These are phyloP conservation scores for Backusella mclennaniae DNA, from an alignment of 192 early-diverging fungal species.

Conservation along the genomic window DNA sequence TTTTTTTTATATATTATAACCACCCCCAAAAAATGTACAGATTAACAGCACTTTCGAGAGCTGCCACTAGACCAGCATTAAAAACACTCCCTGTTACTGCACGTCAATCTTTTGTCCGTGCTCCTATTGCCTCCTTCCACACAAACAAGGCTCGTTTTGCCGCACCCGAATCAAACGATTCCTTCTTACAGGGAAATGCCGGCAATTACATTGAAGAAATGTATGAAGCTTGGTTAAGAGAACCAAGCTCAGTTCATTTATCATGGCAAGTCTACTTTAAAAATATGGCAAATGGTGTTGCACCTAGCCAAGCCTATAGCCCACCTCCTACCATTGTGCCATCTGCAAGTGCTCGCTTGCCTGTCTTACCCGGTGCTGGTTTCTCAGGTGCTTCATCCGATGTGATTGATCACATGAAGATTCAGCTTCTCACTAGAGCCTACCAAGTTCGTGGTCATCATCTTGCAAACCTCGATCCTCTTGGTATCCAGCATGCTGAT, in stretches of 20 bases:
- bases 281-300: constrained; percentile 66
- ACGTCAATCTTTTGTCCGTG: constrained; percentile 19
- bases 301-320: constrained; percentile 68
- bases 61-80: constrained; percentile 12
- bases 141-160: constrained; percentile 30
- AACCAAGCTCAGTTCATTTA: constrained; percentile 89
- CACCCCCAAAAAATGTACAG: constrained; percentile 29
- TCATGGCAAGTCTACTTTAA: constrained; percentile 98
- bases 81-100: constrained; percentile 11
- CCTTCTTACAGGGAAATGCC: constrained; percentile 80
- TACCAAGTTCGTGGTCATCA: constrained; percentile 97
- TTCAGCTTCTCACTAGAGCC: constrained; percentile 93
- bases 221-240: constrained; percentile 90
- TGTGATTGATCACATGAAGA: constrained; percentile 97
- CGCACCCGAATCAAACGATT: constrained; percentile 65
- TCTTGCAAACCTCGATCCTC: constrained; percentile 92
- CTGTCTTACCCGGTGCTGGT: constrained; percentile 52
- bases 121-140: constrained; percentile 30
- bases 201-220: constrained; percentile 92
- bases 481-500: constrained; percentile 76
- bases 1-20: constrained; percentile 13
- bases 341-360: constrained; percentile 54
- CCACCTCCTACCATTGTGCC: constrained; percentile 80
- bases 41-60: constrained; percentile 24
- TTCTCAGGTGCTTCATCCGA: constrained; percentile 42